Percentiles rank a stretch among this genome's conserved stretches.
Conservation (phyloP, 2,329 filamentous ascomycete species). For the Neonectria coccinea region DNA sequence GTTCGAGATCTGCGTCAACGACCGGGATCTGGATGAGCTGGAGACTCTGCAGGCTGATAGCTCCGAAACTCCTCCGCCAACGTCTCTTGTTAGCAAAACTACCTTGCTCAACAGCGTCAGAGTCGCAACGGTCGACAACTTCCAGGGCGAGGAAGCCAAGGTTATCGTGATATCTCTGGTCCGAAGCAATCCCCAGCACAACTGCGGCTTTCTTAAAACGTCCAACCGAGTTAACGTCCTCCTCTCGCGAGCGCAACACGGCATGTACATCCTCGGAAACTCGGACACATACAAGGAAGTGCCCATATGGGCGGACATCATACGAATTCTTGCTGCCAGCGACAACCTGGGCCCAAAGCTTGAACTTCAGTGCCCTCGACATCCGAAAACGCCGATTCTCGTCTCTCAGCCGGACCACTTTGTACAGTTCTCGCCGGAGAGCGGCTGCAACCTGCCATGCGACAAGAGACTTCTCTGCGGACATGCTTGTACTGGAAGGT, state of each 20-base stretch:
- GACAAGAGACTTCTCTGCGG: constrained; percentile 61
- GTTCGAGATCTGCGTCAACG: constrained; percentile 73
- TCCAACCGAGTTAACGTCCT: constrained; percentile 66
- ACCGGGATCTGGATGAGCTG: constrained; percentile 70
- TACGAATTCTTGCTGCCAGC: constrained; percentile 60
- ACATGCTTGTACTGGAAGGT: constrained; percentile 59
- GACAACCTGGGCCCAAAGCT: constrained; percentile 63
- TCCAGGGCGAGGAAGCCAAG: constrained; percentile 81
- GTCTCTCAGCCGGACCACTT: constrained; percentile 70
- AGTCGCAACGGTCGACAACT: constrained; percentile 78
- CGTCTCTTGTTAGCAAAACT: constrained; percentile 36
- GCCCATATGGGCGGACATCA: constrained; percentile 21
- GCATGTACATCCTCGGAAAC: constrained; percentile 23
- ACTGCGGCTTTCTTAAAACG: constrained; percentile 74
- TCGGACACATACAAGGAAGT: constrained; percentile 16
- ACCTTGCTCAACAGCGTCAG: constrained; percentile 62
- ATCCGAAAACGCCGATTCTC: constrained; percentile 62
- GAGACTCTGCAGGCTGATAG: constrained; percentile 1
- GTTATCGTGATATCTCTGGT: constrained; percentile 78
- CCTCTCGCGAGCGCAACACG: constrained; percentile 17
- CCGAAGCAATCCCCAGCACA: constrained; percentile 70
- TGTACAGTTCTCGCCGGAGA: constrained; percentile 66
- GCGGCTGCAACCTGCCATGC: constrained; percentile 68
- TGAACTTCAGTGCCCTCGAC: constrained; percentile 70
- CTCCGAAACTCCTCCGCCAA: not conserved